Evolutionary conservation across 192 early-diverging fungal genomes (phyloP), one percentile per base, ranked within the genome.

Genomic region (Paraglomus brasilianum): DNA sequence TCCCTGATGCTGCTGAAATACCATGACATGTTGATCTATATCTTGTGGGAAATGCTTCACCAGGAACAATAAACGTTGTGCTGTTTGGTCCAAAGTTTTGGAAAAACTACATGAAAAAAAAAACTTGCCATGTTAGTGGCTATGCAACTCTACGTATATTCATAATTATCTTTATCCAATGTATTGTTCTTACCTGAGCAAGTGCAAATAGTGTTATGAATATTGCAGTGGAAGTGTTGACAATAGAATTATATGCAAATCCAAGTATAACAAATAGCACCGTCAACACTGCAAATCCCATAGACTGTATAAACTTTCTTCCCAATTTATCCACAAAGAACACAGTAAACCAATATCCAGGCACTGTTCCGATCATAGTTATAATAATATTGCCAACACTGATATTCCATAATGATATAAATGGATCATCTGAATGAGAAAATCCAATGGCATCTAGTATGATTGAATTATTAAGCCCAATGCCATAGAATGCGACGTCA

Each of bases 21-120:
- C 92, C 92, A 67, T 92, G 91, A 21, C 83, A 81, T 7, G 92
- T 92, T 0, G 91, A 88, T 39, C 91, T 78, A 78, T 91, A 92
- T 8, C 90, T 82, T 8, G 92, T 93, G 4, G 92, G 92, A 80
- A 91, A 93, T 10, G 85, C 84, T 72, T 93, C 92, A 64, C 86
- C 88, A 42, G 92, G 92, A 55, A 92, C 86, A 47, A 93, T 86
- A 60, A 93, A 93, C 0, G 92, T 93, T 6, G 95, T 98, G 17
- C 85, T 71, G 79, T 98, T 98, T 59, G 96, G 96, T 7, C 96
- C 96, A 84, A 93, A 96, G 85, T 97, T 94, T 84, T 91, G 91
- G 85, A 95, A 92, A 73, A 93, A 81, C 66, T 88, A 83, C 1
- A 87, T 86, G 30, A 30, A 30, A 30, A 30, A 30, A 30, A 30